These are phyloP conservation scores for Colletotrichum navitas DNA, from an alignment of 2,329 filamentous ascomycete species.

Conservation along the genomic window DNA sequence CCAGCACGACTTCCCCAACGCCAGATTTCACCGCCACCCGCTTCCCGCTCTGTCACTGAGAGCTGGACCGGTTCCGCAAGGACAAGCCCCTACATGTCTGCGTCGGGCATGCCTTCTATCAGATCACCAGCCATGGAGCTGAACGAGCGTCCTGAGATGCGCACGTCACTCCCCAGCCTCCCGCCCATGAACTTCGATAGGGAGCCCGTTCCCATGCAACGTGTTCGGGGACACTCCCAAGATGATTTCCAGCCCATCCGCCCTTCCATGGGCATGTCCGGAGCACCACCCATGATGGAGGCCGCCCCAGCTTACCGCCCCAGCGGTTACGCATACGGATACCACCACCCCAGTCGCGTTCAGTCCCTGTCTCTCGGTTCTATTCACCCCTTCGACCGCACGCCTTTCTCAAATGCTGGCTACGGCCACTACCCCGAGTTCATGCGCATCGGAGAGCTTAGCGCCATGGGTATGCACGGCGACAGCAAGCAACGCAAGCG, in stretches of 20 bases:
- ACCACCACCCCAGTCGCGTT: conserved; percentile 58
- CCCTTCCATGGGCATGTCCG: conserved; percentile 47
- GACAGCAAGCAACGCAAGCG: conserved; percentile 71
- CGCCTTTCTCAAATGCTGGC: conserved; percentile 57
- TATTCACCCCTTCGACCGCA: conserved; percentile 57
- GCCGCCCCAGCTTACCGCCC: conserved; percentile 50
- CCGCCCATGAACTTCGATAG: conserved; percentile 56
- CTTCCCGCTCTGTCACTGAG: conserved; percentile 48
- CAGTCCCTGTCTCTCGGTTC: conserved; percentile 63
- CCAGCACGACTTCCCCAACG: conserved; percentile 50
- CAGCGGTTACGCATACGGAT: conserved; percentile 53
- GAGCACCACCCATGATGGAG: conserved; percentile 50
- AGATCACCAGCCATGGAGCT: conserved; percentile 50
- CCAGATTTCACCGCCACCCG: conserved; percentile 53
- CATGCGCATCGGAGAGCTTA: conserved; percentile 57
- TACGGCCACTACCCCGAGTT: conserved; percentile 60
- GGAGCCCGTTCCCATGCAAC: conserved; percentile 49
- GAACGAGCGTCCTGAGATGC: conserved; percentile 52
- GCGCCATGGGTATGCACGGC: conserved; percentile 52
- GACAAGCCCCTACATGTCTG: conserved; percentile 53
- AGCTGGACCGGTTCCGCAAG: conserved; percentile 52
- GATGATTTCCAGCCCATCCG: conserved; percentile 54
- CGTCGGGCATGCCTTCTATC: conserved; percentile 49
- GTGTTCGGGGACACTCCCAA: conserved; percentile 49
- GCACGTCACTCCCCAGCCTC: conserved; percentile 57